phyloP scores from a whole-genome alignment of 257 asterid species.

The Misopates orontium region DNA sequence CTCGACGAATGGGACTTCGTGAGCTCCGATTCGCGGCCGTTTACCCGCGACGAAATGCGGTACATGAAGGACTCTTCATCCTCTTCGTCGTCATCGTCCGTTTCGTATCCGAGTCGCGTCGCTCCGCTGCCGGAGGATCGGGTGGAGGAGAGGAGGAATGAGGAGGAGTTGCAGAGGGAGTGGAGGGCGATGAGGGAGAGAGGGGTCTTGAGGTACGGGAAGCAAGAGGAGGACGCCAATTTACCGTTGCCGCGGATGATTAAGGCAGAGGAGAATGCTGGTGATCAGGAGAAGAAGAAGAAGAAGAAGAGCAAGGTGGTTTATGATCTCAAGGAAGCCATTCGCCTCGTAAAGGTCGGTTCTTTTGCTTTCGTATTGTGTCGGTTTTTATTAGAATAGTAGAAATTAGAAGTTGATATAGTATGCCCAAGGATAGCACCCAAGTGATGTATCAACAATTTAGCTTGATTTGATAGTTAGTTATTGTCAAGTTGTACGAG shows the following conservation, averaged over 20 bases:
- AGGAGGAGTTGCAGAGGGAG: conserved; percentile 61
- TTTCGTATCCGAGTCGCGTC: conserved; percentile 68
- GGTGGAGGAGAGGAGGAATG: conserved; percentile 35
- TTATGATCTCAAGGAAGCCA: conserved; percentile 91
- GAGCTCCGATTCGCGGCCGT: conserved; percentile 32
- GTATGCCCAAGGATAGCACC: too few relatives aligned
- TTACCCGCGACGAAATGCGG: conserved; percentile 81
- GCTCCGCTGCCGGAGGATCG: conserved; percentile 90
- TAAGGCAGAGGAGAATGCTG: conserved; percentile 39
- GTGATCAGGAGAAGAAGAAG: conserved; percentile 21
- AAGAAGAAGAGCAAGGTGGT: conserved; percentile 61
- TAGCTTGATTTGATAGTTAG: too few relatives aligned
- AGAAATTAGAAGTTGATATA: background rate
- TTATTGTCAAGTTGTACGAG: too few relatives aligned
- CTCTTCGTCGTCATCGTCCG: conserved; percentile 39
- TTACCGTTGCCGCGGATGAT: conserved; percentile 74
- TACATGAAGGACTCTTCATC: conserved; percentile 58
- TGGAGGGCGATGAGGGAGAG: conserved; percentile 37
- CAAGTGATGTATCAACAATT: too few relatives aligned
- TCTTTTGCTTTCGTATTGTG: conserved; percentile 12
- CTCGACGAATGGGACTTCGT: conserved; percentile 22
- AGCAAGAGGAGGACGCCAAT: conserved; percentile 43
- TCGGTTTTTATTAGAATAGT: background rate
- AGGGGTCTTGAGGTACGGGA: conserved; percentile 36
- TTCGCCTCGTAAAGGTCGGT: conserved; percentile 79